Evolutionary conservation across 129 eudicot genomes (phyloP).

Genomic region (Flaveria ramosissima): DNA sequence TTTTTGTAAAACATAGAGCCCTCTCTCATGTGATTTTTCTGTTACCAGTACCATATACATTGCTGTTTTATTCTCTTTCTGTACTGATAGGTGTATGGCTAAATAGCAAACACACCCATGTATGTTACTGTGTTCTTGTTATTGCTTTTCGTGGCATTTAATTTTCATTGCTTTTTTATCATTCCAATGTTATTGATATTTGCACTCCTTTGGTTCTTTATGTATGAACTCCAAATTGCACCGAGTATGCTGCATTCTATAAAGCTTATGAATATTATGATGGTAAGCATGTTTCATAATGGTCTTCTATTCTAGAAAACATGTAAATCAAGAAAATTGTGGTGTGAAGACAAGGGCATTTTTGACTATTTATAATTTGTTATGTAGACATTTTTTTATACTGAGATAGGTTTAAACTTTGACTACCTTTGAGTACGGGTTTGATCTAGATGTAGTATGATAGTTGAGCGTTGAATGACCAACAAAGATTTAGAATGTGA

Average conservation of each 20-base stretch:
- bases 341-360: not conserved
- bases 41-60: slow-evolving; percentile 2
- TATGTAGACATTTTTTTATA: not conserved
- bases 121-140: not conserved
- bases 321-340: not conserved
- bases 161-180: slow-evolving; percentile 14
- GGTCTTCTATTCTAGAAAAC: not conserved
- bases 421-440: not conserved
- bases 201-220: slow-evolving; percentile 6
- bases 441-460: not conserved
- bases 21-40: not conserved
- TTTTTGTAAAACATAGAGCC: slow-evolving; percentile 4
- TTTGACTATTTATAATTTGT: not conserved
- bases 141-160: not conserved
- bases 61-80: not conserved
- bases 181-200: not conserved
- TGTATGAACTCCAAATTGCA: not conserved
- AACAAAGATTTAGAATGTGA: not conserved
- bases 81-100: slow-evolving; percentile 5
- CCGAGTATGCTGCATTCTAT: not conserved
- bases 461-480: not conserved
- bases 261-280: not conserved
- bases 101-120: not conserved
- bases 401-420: not conserved
- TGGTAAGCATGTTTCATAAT: slow-evolving; percentile 10